phyloP scores from a whole-genome alignment of 805 yeast genomes.

The Debaryomyces prosopidis region DNA sequence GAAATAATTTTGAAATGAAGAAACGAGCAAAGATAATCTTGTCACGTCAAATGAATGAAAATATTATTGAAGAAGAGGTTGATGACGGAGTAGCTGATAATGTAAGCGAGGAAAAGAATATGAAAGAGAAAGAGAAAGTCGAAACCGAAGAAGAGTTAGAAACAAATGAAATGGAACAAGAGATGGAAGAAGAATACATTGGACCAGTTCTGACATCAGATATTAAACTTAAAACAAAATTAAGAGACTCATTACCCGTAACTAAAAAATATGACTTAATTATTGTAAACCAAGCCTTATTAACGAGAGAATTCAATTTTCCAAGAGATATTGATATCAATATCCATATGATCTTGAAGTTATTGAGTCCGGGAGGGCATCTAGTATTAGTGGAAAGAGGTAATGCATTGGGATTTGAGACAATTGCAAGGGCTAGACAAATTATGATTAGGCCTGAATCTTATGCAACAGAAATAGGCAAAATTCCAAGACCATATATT shows the following conservation, averaged over 20 bases:
- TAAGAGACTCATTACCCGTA: slow-evolving; percentile 54
- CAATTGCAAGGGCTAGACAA: slow-evolving; percentile 87
- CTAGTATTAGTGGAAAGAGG: slow-evolving; percentile 85
- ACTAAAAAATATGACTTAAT: slow-evolving; percentile 72
- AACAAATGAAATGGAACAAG: slow-evolving; percentile 6
- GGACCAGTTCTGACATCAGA: slow-evolving; percentile 57
- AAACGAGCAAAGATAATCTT: slow-evolving; percentile 75
- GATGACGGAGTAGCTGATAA: slow-evolving; percentile 4
- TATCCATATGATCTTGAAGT: slow-evolving; percentile 55
- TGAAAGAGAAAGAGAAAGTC: slow-evolving; percentile 5
- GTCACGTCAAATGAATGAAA: slow-evolving; percentile 62
- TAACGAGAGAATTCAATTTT: slow-evolving; percentile 57
- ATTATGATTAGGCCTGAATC: slow-evolving; percentile 84
- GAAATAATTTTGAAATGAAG: slow-evolving; percentile 61
- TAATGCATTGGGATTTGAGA: slow-evolving; percentile 84
- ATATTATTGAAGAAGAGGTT: slow-evolving; percentile 15
- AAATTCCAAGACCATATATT: slow-evolving; percentile 69
- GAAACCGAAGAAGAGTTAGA: slow-evolving; percentile 11
- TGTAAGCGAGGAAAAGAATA: slow-evolving; percentile 6
- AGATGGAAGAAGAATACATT: slow-evolving; percentile 23
- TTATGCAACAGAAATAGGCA: slow-evolving; percentile 52
- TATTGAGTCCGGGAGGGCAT: slow-evolving; percentile 77
- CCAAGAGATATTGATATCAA: slow-evolving; percentile 74
- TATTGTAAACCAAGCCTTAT: slow-evolving; percentile 76
- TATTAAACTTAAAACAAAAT: slow-evolving; percentile 53